Evolutionary conservation across 106 monocot species (phyloP), one percentile per base, ranked within the genome.

Genomic region (Narthecium ossifragum): DNA sequence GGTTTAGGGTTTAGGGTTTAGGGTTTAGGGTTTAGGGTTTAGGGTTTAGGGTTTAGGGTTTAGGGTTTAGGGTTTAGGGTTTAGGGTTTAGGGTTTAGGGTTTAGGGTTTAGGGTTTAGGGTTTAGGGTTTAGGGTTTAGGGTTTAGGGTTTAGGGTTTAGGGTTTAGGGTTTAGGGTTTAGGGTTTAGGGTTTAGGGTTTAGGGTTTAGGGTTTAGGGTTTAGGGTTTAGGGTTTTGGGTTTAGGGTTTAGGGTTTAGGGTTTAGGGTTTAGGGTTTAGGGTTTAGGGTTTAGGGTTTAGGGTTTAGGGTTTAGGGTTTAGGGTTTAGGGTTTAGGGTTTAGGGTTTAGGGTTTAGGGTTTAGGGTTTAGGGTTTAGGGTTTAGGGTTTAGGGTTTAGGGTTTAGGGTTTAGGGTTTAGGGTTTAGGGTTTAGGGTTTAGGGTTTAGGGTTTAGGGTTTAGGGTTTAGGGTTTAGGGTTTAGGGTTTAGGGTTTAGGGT

Each of bases 51-150:
- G 47, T 48, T 48, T 48, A 48, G 47, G 47, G 47, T 48, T 48
- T 48, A 48, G 47, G 47, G 13, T 48, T 48, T 48, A 48, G 47
- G 47, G 47, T 48, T n/a, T n/a, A 48, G 47, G 47, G 47, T 48
- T 48, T 48, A 48, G 47, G 47, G 47, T 48, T 48, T 48, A 48
- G 47, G 47, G 47, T 48, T 48, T 48, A 48, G 47, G 47, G 47
- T 48, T 48, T 48, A 48, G 47, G 47, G 47, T 48, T 48, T 48
- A 48, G 47, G 47, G 47, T 48, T 48, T 48, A 9, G 18, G 47
- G 47, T 6, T 48, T 48, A 9, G 18, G 47, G 47, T 6, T 48
- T 48, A 9, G 18, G 47, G 47, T 6, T 48, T 48, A 9, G 18
- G 47, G 47, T 6, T 48, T 48, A 9, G 47, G 47, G 47, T 48